Conservation (phyloP, 2,329 filamentous ascomycete genomes). For the Ophiostoma triangulosporum region DNA sequence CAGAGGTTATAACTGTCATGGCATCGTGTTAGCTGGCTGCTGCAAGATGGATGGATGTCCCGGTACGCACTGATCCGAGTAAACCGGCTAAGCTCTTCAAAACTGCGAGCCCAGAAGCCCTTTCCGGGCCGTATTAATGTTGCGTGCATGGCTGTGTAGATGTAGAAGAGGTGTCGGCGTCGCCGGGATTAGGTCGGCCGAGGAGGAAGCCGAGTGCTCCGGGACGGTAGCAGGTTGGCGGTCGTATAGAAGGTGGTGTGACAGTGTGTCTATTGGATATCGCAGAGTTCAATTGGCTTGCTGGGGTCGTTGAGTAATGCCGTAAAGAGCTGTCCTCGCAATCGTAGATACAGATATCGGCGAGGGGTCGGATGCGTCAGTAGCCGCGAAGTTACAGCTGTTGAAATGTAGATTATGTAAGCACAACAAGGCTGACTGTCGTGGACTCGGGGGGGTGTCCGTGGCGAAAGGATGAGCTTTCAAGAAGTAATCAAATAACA, state of each 20-base stretch:
- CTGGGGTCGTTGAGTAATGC: neutral
- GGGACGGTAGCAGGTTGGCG: neutral
- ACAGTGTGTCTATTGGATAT: neutral
- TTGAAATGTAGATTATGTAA: neutral
- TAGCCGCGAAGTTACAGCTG: neutral
- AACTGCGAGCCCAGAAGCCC: slow-evolving; percentile 43
- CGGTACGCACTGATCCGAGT: slow-evolving; percentile 36
- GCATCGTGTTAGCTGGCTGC: neutral
- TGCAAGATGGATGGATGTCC: neutral
- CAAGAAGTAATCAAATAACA: too few relatives aligned
- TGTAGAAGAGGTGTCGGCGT: neutral
- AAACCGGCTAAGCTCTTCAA: slow-evolving; percentile 46
- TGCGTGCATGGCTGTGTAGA: slow-evolving; percentile 31
- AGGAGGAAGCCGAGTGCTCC: neutral
- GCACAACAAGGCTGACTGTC: neutral
- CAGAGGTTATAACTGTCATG: slow-evolving; percentile 48
- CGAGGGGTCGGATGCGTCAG: neutral
- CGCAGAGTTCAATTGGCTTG: neutral
- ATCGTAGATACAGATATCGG: neutral
- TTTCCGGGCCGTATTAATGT: slow-evolving; percentile 30
- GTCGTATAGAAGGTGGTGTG: neutral
- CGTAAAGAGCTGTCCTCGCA: neutral
- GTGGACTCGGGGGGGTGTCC: too few relatives aligned
- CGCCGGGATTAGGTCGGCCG: neutral
- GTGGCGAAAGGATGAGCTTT: too few relatives aligned